A percentile compares a stretch with the other conserved stretches of the same genome.
Evolutionary conservation across 345 rosid genomes (phyloP).

Genomic region (Acer campestre): DNA sequence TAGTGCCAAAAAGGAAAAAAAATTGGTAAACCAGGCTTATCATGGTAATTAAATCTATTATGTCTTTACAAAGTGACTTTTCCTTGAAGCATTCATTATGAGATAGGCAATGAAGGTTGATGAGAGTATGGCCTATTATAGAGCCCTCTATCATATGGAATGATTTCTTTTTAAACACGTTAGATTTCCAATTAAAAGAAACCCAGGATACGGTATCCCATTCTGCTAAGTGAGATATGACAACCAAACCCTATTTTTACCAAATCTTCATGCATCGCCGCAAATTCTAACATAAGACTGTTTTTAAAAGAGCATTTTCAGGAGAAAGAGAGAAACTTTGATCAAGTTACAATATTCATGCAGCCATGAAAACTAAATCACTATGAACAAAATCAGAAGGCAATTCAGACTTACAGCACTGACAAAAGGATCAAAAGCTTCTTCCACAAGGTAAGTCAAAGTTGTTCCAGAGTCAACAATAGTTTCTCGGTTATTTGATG

Average conservation of each 20-base stretch:
- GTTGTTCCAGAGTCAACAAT: slow-evolving; percentile 98
- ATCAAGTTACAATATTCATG: background rate
- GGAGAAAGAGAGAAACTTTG: background rate
- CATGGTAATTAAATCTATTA: background rate
- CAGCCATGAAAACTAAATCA: background rate
- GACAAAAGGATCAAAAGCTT: slow-evolving; percentile 79
- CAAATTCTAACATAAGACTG: background rate
- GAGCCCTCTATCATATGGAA: background rate
- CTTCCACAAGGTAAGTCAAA: slow-evolving; percentile 87
- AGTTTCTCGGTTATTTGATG: slow-evolving; percentile 78
- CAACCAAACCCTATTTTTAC: background rate
- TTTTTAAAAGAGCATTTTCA: background rate
- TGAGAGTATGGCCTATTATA: background rate
- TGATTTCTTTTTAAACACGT: background rate
- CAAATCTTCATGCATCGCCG: background rate
- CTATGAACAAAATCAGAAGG: slow-evolving; percentile 12
- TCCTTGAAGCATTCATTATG: background rate
- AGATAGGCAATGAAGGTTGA: background rate
- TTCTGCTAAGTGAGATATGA: background rate
- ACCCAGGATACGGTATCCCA: background rate
- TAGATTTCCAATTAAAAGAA: too few species aligned
- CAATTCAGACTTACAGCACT: slow-evolving; percentile 67
- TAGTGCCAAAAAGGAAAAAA: background rate
- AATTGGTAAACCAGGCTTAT: background rate
- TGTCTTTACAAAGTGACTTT: background rate